A percentile compares a stretch with the other conserved stretches of the same genome.
These are phyloP conservation scores for Pseudogymnoascus sp. DNA, from an alignment of 2,329 filamentous ascomycete genomes.

Conservation along the genomic window DNA sequence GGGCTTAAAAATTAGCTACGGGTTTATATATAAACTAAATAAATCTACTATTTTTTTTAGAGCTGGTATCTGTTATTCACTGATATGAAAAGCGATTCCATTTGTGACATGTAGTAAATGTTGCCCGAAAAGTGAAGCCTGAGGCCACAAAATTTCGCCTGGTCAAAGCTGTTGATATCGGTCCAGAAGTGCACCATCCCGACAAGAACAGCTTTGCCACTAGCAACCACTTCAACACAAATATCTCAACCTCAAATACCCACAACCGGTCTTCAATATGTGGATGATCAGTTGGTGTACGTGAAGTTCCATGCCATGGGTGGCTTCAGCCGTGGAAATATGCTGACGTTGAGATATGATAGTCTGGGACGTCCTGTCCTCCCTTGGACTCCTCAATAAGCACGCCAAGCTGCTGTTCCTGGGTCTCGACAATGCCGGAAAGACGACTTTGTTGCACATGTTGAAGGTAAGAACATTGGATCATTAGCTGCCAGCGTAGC, in stretches of 20 bases:
- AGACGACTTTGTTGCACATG: slow-evolving; percentile 92
- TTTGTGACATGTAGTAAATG: background rate
- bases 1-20: background rate
- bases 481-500: slow-evolving; percentile 2
- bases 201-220: slow-evolving; percentile 7
- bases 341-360: slow-evolving; percentile 26
- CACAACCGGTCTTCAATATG: slow-evolving; percentile 42
- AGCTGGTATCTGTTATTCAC: background rate
- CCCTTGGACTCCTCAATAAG: slow-evolving; percentile 85
- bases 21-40: background rate
- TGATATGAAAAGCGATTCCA: background rate
- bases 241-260: slow-evolving; percentile 6
- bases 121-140: background rate
- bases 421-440: slow-evolving; percentile 88
- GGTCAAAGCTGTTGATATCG: slow-evolving; percentile 5
- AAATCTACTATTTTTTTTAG: background rate
- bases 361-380: slow-evolving; percentile 88
- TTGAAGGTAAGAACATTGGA: slow-evolving; percentile 60
- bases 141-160: background rate
- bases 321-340: background rate
- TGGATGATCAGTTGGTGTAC: slow-evolving; percentile 96
- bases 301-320: slow-evolving; percentile 27
- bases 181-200: background rate
- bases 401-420: slow-evolving; percentile 92
- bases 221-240: slow-evolving; percentile 6